Evolutionary conservation across 495 filamentous ascomycete genomes (phyloP).

Genomic region (Elaphomyces granulatus): DNA sequence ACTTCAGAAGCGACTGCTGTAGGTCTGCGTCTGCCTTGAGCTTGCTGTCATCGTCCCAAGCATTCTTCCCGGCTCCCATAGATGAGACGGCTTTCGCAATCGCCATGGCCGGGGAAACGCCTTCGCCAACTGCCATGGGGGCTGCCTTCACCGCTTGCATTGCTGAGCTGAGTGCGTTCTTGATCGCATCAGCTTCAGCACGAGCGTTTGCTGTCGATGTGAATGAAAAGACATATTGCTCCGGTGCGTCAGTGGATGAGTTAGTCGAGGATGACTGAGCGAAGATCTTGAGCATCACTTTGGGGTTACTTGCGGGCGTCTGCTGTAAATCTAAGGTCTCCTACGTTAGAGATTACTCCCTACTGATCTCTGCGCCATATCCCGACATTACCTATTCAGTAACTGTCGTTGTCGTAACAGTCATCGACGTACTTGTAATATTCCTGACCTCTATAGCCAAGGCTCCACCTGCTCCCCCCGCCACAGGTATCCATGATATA

Average conservation of each 20-base stretch:
- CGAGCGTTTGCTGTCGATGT: constrained; percentile 63
- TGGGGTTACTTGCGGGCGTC: constrained; percentile 64
- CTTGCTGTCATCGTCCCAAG: constrained; percentile 61
- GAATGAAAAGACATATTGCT: constrained; percentile 74
- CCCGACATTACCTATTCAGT: background rate
- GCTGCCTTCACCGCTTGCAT: constrained; percentile 55
- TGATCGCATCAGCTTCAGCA: constrained; percentile 69
- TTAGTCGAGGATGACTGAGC: constrained; percentile 15
- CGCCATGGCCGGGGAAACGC: constrained; percentile 41
- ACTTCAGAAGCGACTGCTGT: constrained; percentile 72
- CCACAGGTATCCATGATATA: constrained; percentile 63
- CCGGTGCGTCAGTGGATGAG: constrained; percentile 36
- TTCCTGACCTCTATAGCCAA: constrained; percentile 56
- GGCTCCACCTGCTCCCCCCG: constrained; percentile 34
- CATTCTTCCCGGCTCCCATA: constrained; percentile 28
- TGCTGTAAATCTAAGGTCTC: constrained; percentile 63
- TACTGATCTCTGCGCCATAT: no score
- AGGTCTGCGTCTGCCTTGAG: constrained; percentile 61
- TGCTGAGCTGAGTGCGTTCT: constrained; percentile 60
- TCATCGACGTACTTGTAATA: constrained; percentile 54
- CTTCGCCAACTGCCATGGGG: constrained; percentile 21
- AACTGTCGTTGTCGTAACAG: background rate
- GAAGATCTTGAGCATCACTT: constrained; percentile 37
- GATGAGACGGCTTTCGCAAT: constrained; percentile 41
- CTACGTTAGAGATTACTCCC: constrained; percentile 3